Conservation (phyloP, 2,329 filamentous ascomycete species). For the Scedosporium boydii region DNA sequence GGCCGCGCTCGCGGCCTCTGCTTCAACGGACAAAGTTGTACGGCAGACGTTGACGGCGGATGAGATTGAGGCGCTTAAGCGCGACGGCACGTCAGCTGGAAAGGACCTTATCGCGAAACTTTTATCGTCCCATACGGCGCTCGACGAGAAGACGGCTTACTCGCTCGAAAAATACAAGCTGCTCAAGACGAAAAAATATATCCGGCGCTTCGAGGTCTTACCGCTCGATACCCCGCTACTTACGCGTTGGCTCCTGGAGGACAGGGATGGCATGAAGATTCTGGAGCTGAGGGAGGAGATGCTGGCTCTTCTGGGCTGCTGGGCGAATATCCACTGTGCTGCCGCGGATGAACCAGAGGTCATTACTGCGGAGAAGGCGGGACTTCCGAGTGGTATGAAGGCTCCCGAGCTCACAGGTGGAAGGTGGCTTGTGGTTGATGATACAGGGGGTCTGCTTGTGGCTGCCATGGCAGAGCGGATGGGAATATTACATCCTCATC, state of each 20-base stretch:
- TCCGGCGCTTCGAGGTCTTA: slow-evolving; percentile 75
- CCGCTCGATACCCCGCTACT: slow-evolving; percentile 73
- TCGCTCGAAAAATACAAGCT: slow-evolving; percentile 94
- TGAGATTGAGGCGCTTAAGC: slow-evolving; percentile 67
- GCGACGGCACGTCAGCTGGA: slow-evolving; percentile 66
- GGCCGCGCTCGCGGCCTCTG: not conserved
- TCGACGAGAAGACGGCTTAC: slow-evolving; percentile 91
- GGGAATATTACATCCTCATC: slow-evolving; percentile 57
- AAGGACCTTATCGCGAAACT: slow-evolving; percentile 90
- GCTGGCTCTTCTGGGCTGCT: slow-evolving; percentile 72
- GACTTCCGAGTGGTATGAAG: slow-evolving; percentile 4
- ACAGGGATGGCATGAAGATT: slow-evolving; percentile 64
- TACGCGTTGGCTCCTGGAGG: slow-evolving; percentile 66
- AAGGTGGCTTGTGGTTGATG: slow-evolving; percentile 76
- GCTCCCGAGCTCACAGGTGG: slow-evolving; percentile 20
- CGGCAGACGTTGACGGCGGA: slow-evolving; percentile 69
- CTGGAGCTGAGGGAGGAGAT: slow-evolving; percentile 82
- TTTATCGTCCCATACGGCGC: slow-evolving; percentile 74
- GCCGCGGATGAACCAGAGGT: slow-evolving; percentile 29
- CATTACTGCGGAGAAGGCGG: slow-evolving; percentile 10
- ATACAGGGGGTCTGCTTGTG: slow-evolving; percentile 73
- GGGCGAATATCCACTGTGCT: slow-evolving; percentile 78
- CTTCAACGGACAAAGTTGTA: slow-evolving; percentile 38
- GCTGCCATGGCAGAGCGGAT: slow-evolving; percentile 83
- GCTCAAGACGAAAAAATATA: slow-evolving; percentile 87